A percentile compares a stretch with the other conserved stretches of the same genome.
These are phyloP conservation scores for Pseudophaeomoniella oleicola DNA, from an alignment of 2,329 filamentous ascomycete species.

Conservation along the genomic window DNA sequence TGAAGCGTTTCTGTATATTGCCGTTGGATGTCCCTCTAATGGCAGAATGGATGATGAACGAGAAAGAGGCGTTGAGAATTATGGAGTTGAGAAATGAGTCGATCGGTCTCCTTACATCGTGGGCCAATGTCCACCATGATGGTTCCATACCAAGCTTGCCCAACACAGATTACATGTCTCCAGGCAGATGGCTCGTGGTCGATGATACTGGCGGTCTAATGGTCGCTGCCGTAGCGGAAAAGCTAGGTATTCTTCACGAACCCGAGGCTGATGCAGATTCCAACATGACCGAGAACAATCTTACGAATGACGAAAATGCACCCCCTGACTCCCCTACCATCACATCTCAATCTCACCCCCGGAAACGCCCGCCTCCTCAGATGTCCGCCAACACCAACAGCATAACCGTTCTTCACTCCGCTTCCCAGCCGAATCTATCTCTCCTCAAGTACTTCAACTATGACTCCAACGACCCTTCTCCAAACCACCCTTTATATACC, in stretches of 20 bases:
- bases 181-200: constrained; percentile 63
- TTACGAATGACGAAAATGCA: constrained; percentile 5
- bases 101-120: constrained; percentile 67
- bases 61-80: constrained; percentile 66
- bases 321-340: constrained; percentile 3
- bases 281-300: constrained; percentile 3
- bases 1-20: constrained; percentile 71
- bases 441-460: constrained; percentile 83
- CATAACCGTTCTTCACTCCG: constrained; percentile 65
- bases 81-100: constrained; percentile 79
- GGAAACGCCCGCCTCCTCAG: constrained; percentile 15
- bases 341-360: constrained; percentile 5
- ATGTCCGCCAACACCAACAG: constrained; percentile 55
- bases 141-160: constrained; percentile 20
- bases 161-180: constrained; percentile 8
- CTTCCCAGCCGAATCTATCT: constrained; percentile 74
- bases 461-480: constrained; percentile 50
- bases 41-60: constrained; percentile 61
- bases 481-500: constrained; percentile 62
- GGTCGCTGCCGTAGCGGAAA: constrained; percentile 71
- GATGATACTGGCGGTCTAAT: constrained; percentile 78
- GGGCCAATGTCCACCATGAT: constrained; percentile 77
- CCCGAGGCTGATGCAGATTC: constrained; percentile 11
- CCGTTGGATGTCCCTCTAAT: constrained; percentile 69
- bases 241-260: constrained; percentile 66